Evolutionary conservation across 768 basidiomycete genomes (phyloP), one percentile per base, ranked within the genome.

Genomic region (Agaricus blazei): DNA sequence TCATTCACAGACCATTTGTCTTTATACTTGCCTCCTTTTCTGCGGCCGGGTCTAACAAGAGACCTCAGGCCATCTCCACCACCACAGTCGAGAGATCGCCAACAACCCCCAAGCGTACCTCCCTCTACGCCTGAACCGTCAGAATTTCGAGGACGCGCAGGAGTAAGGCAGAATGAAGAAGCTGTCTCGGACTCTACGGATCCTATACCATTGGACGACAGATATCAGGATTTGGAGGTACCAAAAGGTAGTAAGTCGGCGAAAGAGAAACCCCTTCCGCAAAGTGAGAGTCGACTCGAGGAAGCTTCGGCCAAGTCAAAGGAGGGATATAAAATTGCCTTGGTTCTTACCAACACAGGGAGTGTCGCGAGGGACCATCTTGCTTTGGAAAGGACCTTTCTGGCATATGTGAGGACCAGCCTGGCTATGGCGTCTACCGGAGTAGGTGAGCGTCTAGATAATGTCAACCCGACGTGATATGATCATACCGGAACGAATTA

Each of bases 351-450:
- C 58, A 82, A 82, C 61, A 70, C 69, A 29, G 81, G 81, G 26
- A 78, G 73, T 55, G 77, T 79, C 3, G 81, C 81, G 4, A 67
- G 81, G 28, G 81, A 82, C 58, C 81, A 82, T 63, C 65, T 82
- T 0, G 80, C 81, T 1, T 76, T 73, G 27, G 81, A 82, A 58
- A 65, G 81, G 48, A 82, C 81, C 5, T 82, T 77, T 60, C 65
- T 82, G 24, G 80, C 81, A 14, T 82, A 82, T 57, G 70, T 80
- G n/a, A 71, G 81, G 19, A 82, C 81, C 4, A 81, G 80, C 60
- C 66, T 82, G 38, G 74, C 77, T 2, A 67, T 80, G 31, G 74
- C 79, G 1, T 72, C 78, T 4, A 70, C 77, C 5, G 81, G 81
- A 27, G 79, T 82, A 29, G 80, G 80, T 79, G 52, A 57, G 78